Evolutionary conservation across 331 rosid genomes (phyloP).

Genomic region (Arachis monticola): DNA sequence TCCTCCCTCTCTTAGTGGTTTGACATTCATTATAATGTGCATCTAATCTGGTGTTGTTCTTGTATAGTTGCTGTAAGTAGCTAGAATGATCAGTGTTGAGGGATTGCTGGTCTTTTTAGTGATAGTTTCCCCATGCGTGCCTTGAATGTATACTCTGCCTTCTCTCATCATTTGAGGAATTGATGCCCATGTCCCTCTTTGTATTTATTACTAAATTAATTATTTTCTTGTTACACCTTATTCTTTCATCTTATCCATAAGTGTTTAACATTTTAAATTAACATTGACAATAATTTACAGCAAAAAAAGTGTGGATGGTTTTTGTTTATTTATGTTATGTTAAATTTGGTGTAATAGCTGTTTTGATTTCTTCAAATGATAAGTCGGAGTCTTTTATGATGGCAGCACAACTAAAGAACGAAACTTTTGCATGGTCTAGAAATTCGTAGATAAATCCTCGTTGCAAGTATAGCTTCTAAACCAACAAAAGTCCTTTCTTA

Average conservation of each 20-base stretch:
- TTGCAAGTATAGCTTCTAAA: too few species aligned
- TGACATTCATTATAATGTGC: not conserved
- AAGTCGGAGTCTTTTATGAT: too few species aligned
- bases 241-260: slow-evolving; percentile 12
- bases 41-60: too few species aligned
- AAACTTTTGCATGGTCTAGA: too few species aligned
- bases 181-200: not conserved
- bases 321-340: too few species aligned
- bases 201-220: slow-evolving; percentile 5
- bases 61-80: not conserved
- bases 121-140: not conserved
- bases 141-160: not conserved
- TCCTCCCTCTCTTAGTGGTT: not conserved
- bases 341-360: too few species aligned
- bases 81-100: slow-evolving; percentile 13
- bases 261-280: slow-evolving; percentile 12
- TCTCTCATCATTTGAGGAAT: not conserved
- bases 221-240: slow-evolving; percentile 11
- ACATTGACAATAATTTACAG: too few species aligned
- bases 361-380: too few species aligned
- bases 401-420: too few species aligned
- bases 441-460: too few species aligned
- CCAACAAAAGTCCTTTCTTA: too few species aligned
- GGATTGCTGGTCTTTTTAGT: not conserved
- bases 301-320: too few species aligned